These are phyloP conservation scores for Leccinum incarnatum DNA, from an alignment of 768 basidiomycete species.

Conservation along the genomic window DNA sequence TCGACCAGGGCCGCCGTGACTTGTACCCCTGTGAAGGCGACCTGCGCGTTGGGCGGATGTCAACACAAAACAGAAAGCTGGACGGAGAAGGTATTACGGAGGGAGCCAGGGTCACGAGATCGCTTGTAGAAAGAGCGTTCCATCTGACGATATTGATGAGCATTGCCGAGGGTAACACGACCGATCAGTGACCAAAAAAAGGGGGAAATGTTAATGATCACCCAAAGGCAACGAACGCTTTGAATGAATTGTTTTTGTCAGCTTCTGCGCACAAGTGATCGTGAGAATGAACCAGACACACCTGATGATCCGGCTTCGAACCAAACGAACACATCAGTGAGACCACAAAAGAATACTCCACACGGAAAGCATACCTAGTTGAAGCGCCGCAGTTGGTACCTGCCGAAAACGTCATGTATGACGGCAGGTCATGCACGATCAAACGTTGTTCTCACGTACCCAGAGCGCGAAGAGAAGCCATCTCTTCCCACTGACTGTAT, in stretches of 20 bases:
- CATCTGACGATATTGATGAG: constrained; percentile 8
- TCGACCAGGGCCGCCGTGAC: constrained; percentile 9
- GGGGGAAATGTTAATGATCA: neutral
- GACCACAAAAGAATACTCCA: neutral
- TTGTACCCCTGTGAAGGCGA: constrained; percentile 8
- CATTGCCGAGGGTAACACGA: neutral
- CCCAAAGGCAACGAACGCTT: constrained; percentile 15
- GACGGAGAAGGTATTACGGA: neutral
- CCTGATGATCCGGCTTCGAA: constrained; percentile 11
- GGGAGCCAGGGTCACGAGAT: constrained; percentile 7
- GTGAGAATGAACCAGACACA: neutral
- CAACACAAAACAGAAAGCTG: neutral
- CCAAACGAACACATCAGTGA: neutral
- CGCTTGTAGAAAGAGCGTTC: constrained; percentile 10
- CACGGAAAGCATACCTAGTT: constrained; percentile 12
- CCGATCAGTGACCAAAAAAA: neutral
- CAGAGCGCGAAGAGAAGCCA: constrained; percentile 12
- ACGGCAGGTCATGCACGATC: neutral
- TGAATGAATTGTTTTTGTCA: constrained; percentile 1
- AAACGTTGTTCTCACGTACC: constrained; percentile 9
- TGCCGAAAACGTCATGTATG: constrained; percentile 5
- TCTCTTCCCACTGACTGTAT: constrained; percentile 15
- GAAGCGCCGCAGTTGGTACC: constrained; percentile 15
- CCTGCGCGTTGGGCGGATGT: neutral
- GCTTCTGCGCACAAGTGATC: neutral